Base-by-base conservation (phyloP, 2,329 filamentous ascomycete genomes). In the Stagonosporopsis vannaccii region DNA sequence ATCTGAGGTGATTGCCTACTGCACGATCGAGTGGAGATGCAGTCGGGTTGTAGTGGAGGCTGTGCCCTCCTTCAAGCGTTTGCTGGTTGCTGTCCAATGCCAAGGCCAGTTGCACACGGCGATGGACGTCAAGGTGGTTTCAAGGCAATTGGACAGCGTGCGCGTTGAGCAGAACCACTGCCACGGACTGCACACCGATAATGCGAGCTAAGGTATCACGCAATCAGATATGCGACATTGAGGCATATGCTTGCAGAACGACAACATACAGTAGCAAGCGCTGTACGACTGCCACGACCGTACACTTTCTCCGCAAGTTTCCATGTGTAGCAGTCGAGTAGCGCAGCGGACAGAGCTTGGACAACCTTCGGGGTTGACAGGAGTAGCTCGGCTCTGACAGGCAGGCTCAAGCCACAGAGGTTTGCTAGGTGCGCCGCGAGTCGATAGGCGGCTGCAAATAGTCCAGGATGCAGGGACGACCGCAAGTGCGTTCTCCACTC, bases 161-260 rank as follows among this genome's bases (percentile, higher is more conserved):
- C 95, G 85, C 0, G 92, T 94, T 1, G 92, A 95, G 77, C 90
- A 95, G 77, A 95, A 98, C 91, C 91, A 98, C 75, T 97, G 92
- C 92, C 95, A 99, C 6, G 95, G 91, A 75, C 87, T 96, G 68
- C 87, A 80, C 39, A 90, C 75, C 3, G 87, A 88, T 77, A 95
- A 83, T 56, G 84, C 82, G 41, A 96, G 80, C 88, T 92, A 74
- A 56, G 62, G 60, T 56, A 52, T 53, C 52, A 65, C 61, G 52
- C 46, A 45, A 58, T 59, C 55, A 62, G 60, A 56, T 51, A 64
- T 67, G 54, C 68, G 62, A 63, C 46, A 64, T 58, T 57, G 47
- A 25, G 47, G 47, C 54, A 37, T 45, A 41, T 51, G 36, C 45
- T 63, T 58, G 54, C 59, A 28, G 51, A 56, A 59, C 33, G 56